Base-by-base conservation (phyloP, 345 rosid species). In the Barbarea vulgaris region DNA sequence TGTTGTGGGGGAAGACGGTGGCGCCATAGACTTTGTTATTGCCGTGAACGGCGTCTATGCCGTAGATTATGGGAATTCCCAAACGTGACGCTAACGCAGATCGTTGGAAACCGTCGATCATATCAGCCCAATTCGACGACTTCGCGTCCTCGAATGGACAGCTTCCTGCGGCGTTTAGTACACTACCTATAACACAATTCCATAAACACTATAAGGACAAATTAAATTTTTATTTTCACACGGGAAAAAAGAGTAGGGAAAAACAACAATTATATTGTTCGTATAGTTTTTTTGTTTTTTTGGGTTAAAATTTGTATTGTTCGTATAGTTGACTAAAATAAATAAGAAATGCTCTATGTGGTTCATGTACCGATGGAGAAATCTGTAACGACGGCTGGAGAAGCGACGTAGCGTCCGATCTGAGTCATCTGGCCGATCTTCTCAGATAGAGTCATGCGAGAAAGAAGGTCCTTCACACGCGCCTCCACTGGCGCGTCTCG, bases 41-140 rank as follows among this genome's bases (percentile, higher is more conserved):
- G 17, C 98, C 98, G 67, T 93, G 98, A 67, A 93, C 97, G 6
- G 98, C 98, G 85, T 94, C 98, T 36, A 80, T 84, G 79, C 96
- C 95, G 68, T 94, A 91, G 9, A 94, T 81, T 6, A 91, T 60
- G 0, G 98, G 97, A 34, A 91, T 91, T 39, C 98, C 93, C 5
- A 91, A 87, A 70, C 94, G 83, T 4, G 96, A 85, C 53, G 78
- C 81, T 6, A 89, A 84, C 27, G 93, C 93, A 27, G 81, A 89
- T 83, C 30, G 94, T 89, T 41, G 82, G 39, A 81, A 87, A 14
- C 83, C 82, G 48, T 91, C 94, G 47, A 89, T 81, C 98, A 91
- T 87, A 86, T 91, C 88, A 0, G 91, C 97, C 93, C 94, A 91
- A 75, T 85, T 88, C 6, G 91, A 73, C 0, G 96, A 70, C 63